Evolutionary conservation across 1,139 yeast species (phyloP).

Genomic region (Hyphopichia wangnamkhiaoensis): DNA sequence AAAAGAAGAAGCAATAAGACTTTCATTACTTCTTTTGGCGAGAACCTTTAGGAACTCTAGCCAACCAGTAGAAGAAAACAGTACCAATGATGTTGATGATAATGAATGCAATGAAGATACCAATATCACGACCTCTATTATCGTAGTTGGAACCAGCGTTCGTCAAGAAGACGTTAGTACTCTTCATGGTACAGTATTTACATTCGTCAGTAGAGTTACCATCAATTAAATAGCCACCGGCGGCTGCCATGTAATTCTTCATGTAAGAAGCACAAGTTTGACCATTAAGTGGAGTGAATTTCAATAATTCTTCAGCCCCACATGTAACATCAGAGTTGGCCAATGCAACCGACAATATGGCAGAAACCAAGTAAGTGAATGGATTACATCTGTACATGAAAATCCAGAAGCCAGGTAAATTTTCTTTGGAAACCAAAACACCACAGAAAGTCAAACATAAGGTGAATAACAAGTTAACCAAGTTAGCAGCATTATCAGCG

Average conservation of each 20-base stretch:
- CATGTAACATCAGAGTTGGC: constrained; percentile 32
- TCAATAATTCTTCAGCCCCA: constrained; percentile 44
- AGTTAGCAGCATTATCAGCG: constrained; percentile 41
- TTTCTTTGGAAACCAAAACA: constrained; percentile 25
- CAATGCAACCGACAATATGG: constrained; percentile 42
- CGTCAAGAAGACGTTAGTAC: constrained; percentile 21
- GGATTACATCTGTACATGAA: constrained; percentile 33
- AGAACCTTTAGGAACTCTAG: constrained; percentile 32
- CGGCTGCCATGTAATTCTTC: constrained; percentile 17
- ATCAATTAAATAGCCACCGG: constrained; percentile 26
- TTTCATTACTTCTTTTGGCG: constrained; percentile 33
- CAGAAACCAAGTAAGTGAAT: constrained; percentile 47
- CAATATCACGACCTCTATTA: constrained; percentile 30
- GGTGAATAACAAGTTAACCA: constrained; percentile 27
- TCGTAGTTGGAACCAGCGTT: constrained; percentile 15
- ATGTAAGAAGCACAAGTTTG: constrained; percentile 29
- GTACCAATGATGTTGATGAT: constrained; percentile 21
- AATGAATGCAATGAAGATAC: constrained; percentile 19
- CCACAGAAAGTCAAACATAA: constrained; percentile 38
- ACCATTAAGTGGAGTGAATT: constrained; percentile 45
- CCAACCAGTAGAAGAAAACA: constrained; percentile 23
- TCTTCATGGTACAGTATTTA: constrained; percentile 18
- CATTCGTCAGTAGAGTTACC: constrained; percentile 17
- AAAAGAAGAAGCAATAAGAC: too few species aligned
- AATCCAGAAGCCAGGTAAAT: constrained; percentile 38